These are phyloP conservation scores for Protomyces arabidopsidicola DNA, from an alignment of 1,139 yeast species.

Conservation along the genomic window DNA sequence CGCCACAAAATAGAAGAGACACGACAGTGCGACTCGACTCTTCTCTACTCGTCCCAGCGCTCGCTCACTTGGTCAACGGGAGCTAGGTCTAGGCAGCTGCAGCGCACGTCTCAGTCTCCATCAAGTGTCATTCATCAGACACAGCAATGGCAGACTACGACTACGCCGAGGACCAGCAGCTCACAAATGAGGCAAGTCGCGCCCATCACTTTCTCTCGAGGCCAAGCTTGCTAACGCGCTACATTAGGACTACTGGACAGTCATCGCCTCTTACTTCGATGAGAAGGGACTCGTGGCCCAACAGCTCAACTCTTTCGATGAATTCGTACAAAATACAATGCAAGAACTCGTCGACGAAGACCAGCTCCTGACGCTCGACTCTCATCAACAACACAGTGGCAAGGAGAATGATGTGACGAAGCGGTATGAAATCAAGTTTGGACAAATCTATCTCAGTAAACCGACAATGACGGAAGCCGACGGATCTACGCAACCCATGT, in stretches of 20 bases:
- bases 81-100: no score
- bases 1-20: neutral
- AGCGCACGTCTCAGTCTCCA: neutral
- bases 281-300: conserved; percentile 96
- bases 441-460: conserved; percentile 90
- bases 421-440: conserved; percentile 91
- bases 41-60: no score
- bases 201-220: neutral
- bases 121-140: neutral
- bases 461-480: conserved; percentile 99
- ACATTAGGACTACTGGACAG: conserved; percentile 95
- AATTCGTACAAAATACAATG: conserved; percentile 91
- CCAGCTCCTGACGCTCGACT: conserved; percentile 86
- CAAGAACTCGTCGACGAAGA: conserved; percentile 97
- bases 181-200: conserved; percentile 19
- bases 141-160: conserved; percentile 12
- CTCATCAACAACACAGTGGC: conserved; percentile 95
- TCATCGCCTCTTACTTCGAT: conserved; percentile 89
- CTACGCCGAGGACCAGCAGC: conserved; percentile 23
- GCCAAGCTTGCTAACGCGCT: neutral
- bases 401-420: conserved; percentile 84
- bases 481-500: conserved; percentile 97
- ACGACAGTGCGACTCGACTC: no score
- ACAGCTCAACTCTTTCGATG: conserved; percentile 96
- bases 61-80: no score